Evolutionary conservation across 306 rosid species (phyloP), one percentile per base, ranked within the genome.

Genomic region (Rosa rugosa): DNA sequence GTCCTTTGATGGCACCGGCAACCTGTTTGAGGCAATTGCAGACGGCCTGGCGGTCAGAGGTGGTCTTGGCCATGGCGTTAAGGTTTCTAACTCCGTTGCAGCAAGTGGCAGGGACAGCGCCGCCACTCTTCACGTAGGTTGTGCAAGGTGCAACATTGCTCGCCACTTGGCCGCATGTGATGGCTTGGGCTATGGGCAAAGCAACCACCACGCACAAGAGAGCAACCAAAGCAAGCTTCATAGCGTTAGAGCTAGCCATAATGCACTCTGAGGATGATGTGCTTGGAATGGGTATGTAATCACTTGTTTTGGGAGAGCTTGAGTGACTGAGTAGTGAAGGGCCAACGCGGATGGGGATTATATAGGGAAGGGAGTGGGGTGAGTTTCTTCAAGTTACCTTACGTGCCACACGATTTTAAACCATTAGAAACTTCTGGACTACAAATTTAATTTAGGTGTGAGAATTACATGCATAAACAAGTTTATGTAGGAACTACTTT

Each of bases 21-120:
- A 67, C 22, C 0, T 72, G 11, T 38, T 88, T 83, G 82, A 92
- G 46, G 80, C 93, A 92, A n/a, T 54, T 69, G 27, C 89, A 92
- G 4, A 45, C 25, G 0, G 22, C 0, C 75, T 65, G 89, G 49
- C 88, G 80, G 75, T 86, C 95, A 0, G 9, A 0, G 8, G 85
- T 76, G 73, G 70, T 82, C 27, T 34, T 12, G 10, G 78, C 85
- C 59, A 36, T 3, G 49, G 0, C 2, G 41, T 54, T 18, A n/a
- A 80, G 22, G 11, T 4, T 1, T 22, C 18, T 67, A 13, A 80
- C 18, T 41, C 91, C 88, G 11, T 0, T 0, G 80, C 90, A 86
- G 23, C 86, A 81, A 0, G 0, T 0, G 0, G 5, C 0, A 0
- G 86, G 0, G 0, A 69, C 62, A 1, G 10, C 0, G 1, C 87